Evolutionary conservation across 176 grass and related monocot genomes (phyloP), one percentile per base, ranked within the genome.

Genomic region (Oryza glaberrima): DNA sequence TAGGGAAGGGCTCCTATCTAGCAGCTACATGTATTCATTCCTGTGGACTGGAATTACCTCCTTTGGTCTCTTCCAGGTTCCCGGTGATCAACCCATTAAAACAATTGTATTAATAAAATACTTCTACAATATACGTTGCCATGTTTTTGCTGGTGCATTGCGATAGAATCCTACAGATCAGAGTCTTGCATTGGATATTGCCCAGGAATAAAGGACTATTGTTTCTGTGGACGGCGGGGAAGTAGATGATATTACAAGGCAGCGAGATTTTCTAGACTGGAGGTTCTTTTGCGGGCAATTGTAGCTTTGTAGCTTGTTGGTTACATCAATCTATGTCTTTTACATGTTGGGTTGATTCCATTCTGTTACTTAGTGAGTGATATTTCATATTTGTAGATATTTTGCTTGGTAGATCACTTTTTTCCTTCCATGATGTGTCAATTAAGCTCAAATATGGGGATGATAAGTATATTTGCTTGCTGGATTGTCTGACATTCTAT

Each of bases 401-500:
- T 56, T 22, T 67, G 28, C 11, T 68, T 48, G 51, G 65, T 13
- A 4, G 19, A 52, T 49, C 23, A 76, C 16, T 30, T 43, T 49
- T 56, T 72, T n/a, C 7, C 49, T 34, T 82, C 47, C 23, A 51
- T 65, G 75, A n/a, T 78, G 36, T 54, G 80, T 56, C 22, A 67
- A 35, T 9, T 79, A 78, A 58, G 22, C 54, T 83, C n/a, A 51
- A 83, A 32, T 22, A 78, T 7, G 15, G 46, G 19, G 2, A 28
- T 25, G 3, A 40, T 20, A n/a, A 20, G 17, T 69, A 14, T 49
- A 16, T 61, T 38, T 4, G 14, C 11, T 52, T 51, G n/a, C 4
- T 87, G 60, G 14, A 67, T 61, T 76, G 4, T 82, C 70, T 74
- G n/a, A 16, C 19, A 52, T 41, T 65, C 76, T 51, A 65, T 73